These are phyloP conservation scores for Suillus occidentalis DNA, from an alignment of 768 basidiomycete species.

Conservation along the genomic window DNA sequence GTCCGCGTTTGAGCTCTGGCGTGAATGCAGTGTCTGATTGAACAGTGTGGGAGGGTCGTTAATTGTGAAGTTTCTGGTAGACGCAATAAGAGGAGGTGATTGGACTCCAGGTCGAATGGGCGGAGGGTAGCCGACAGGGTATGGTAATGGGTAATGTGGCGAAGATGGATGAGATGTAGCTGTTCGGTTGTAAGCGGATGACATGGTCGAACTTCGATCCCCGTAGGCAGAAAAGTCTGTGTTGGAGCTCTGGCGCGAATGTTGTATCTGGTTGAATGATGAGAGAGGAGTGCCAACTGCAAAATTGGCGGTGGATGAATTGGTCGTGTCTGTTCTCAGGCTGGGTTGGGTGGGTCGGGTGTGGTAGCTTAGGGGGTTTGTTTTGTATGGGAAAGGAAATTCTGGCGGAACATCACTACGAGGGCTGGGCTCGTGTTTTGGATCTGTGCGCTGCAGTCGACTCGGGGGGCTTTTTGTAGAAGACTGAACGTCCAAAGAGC, in stretches of 20 bases:
- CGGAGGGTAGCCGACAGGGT: conserved; percentile 16
- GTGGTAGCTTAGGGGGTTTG: conserved; percentile 23
- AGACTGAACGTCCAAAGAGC: conserved; percentile 29
- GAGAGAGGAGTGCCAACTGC: neutral
- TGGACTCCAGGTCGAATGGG: conserved; percentile 1
- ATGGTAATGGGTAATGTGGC: conserved; percentile 33
- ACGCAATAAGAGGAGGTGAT: conserved; percentile 11
- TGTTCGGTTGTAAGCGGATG: conserved; percentile 48
- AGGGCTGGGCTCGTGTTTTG: conserved; percentile 24
- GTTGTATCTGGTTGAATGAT: neutral
- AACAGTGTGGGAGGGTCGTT: conserved; percentile 2
- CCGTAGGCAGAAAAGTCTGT: conserved; percentile 15
- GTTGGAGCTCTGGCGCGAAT: conserved; percentile 19
- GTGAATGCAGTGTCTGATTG: conserved; percentile 10
- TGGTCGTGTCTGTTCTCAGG: conserved; percentile 16
- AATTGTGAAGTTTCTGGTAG: neutral
- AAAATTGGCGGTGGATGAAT: neutral
- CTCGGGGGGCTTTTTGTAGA: conserved; percentile 27
- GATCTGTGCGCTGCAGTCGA: conserved; percentile 38
- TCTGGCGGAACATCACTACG: conserved; percentile 19
- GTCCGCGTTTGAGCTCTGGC: conserved; percentile 18
- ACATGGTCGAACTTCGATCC: conserved; percentile 21
- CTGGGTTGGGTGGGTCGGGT: conserved; percentile 26
- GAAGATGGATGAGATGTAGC: conserved; percentile 44
- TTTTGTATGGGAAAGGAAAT: conserved; percentile 33